These are phyloP conservation scores for Diaporthe humulicola DNA, from an alignment of 2,329 filamentous ascomycete genomes.

Conservation along the genomic window DNA sequence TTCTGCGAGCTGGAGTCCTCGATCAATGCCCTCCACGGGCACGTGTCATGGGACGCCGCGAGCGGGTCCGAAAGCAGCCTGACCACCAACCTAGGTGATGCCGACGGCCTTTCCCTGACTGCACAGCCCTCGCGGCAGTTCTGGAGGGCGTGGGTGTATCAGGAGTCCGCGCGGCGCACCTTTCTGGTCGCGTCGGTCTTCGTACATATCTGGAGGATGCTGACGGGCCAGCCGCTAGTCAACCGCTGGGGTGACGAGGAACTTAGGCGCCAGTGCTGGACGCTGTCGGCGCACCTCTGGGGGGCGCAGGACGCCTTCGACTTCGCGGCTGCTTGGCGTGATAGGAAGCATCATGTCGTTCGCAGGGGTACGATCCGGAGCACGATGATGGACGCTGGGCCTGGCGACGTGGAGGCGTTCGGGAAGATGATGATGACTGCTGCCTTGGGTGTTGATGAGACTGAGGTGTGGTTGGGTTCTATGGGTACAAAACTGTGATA, in stretches of 20 bases:
- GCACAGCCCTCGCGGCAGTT: constrained; percentile 57
- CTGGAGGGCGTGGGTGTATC: constrained; percentile 65
- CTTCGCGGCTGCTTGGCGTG: constrained; percentile 55
- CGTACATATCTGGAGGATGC: constrained; percentile 51
- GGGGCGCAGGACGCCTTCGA: constrained; percentile 50
- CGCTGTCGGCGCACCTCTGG: constrained; percentile 56
- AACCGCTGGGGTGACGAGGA: constrained; percentile 48
- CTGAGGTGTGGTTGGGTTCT: constrained; percentile 41
- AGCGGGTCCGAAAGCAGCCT: constrained; percentile 36
- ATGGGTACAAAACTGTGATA: constrained; percentile 35
- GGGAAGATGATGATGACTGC: constrained; percentile 44
- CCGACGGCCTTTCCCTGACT: constrained; percentile 49
- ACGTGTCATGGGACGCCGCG: constrained; percentile 49
- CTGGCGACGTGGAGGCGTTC: constrained; percentile 43
- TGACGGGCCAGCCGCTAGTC: constrained; percentile 46
- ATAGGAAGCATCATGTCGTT: constrained; percentile 52
- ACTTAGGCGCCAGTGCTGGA: constrained; percentile 54
- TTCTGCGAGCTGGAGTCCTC: constrained; percentile 50
- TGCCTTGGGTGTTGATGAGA: constrained; percentile 43
- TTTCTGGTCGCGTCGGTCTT: constrained; percentile 60
- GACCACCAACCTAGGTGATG: constrained; percentile 53
- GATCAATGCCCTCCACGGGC: constrained; percentile 49
- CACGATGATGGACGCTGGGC: constrained; percentile 36
- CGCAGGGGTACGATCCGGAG: constrained; percentile 42
- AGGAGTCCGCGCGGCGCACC: constrained; percentile 67